A percentile compares a stretch with the other conserved stretches of the same genome.
Conservation (phyloP, 2,329 filamentous ascomycete genomes). For the Dendryphion nanum region DNA sequence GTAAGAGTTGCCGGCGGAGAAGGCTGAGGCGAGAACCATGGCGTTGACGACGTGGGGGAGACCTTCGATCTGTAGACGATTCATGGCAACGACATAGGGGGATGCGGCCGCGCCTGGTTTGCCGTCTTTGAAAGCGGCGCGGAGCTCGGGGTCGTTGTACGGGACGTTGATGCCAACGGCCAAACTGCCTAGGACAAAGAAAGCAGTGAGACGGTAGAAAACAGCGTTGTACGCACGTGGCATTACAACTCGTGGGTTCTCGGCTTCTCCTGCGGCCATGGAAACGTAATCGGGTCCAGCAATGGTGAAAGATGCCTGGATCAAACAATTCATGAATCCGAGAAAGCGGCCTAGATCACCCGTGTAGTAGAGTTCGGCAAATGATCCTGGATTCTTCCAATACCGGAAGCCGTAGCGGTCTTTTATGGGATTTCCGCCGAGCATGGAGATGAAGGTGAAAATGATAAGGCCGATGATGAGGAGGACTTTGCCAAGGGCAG, state of each 20-base stretch:
- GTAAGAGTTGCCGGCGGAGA: conserved; percentile 57
- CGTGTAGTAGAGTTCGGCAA: conserved; percentile 62
- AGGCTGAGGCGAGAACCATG: conserved; percentile 54
- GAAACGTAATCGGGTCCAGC: conserved; percentile 50
- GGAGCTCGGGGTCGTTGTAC: conserved; percentile 63
- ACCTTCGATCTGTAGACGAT: conserved; percentile 52
- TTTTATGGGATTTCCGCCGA: conserved; percentile 73
- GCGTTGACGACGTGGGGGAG: conserved; percentile 62
- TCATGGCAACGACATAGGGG: conserved; percentile 62
- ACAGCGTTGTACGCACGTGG: conserved; percentile 75
- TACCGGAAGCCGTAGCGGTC: conserved; percentile 48
- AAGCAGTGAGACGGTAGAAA: conserved; percentile 72
- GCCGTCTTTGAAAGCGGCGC: conserved; percentile 57
- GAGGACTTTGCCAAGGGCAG: conserved; percentile 59
- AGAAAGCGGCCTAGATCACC: conserved; percentile 70
- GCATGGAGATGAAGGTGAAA: conserved; percentile 75
- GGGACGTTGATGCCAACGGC: conserved; percentile 69
- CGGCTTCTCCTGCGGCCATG: conserved; percentile 49
- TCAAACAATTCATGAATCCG: conserved; percentile 74
- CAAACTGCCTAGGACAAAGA: conserved; percentile 74
- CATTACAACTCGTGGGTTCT: conserved; percentile 52
- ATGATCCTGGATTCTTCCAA: conserved; percentile 64
- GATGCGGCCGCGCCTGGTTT: conserved; percentile 66
- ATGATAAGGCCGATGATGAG: conserved; percentile 47
- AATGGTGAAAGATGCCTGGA: conserved; percentile 54